These are phyloP conservation scores for Melampsora larici-populina DNA, from an alignment of 1,284 basidiomycete genomes.

Conservation along the genomic window DNA sequence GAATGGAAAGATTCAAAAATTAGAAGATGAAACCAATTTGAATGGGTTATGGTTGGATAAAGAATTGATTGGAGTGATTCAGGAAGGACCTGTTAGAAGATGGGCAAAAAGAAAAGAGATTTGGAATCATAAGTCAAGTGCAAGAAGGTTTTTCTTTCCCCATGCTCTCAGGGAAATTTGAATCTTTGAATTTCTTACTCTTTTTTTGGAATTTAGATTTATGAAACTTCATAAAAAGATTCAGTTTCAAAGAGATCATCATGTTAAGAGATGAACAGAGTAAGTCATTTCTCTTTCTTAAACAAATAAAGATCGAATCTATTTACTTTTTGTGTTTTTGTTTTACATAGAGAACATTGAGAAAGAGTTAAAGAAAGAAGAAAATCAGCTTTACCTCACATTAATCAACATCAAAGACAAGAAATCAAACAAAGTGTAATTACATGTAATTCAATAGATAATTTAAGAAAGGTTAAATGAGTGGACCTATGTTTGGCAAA, in stretches of 20 bases:
- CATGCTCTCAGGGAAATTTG: background rate
- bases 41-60: conserved; percentile 65
- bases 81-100: conserved; percentile 54
- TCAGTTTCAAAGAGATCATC: conserved; percentile 21
- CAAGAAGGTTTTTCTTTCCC: background rate
- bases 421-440: background rate
- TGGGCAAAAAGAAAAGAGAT: conserved; percentile 48
- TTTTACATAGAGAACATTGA: background rate
- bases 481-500: no score
- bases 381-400: background rate
- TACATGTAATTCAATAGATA: background rate
- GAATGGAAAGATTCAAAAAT: conserved; percentile 68
- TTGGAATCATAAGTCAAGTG: conserved; percentile 47
- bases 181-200: background rate
- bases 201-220: conserved; percentile 12
- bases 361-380: background rate
- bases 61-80: conserved; percentile 61
- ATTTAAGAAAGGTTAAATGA: background rate
- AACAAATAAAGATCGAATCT: no score
- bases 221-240: conserved; percentile 38
- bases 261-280: conserved; percentile 4
- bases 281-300: no score
- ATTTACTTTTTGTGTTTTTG: no score
- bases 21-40: no score
- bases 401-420: background rate